Base-by-base conservation (phyloP, 345 rosid species). In the Arabidopsis suecica region DNA sequence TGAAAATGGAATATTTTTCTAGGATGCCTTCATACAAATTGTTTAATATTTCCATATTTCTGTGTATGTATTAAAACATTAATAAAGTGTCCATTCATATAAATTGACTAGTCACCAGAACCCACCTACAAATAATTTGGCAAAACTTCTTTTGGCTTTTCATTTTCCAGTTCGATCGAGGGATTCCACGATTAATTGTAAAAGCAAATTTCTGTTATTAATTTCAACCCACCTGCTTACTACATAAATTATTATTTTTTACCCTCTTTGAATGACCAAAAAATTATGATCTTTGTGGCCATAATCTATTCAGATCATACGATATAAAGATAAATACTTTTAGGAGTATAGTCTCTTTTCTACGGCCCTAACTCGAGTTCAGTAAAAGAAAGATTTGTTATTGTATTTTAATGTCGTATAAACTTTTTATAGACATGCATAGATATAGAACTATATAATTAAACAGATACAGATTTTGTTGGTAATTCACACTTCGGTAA, bases 91-190 rank as follows among this genome's bases (percentile, higher is more conserved):
- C 44, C 32, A 40, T 65, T 57, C 68, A 77, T 71, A 47, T 25
- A 77, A 77, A 71, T 71, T 57, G 81, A 77, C 77, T 65, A 65
- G 57, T 77, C 81, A 77, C 81, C 72, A 77, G 18, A 71, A 57
- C 38, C 77, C 77, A 77, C 73, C 72, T 32, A 37, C 18, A 49
- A 25, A 65, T 71, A 9, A 63, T 70, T 65, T 77, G 75, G 81
- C 71, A 50, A 71, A 71, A 64, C 23, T 49, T 65, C 38, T 50
- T 65, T 71, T 58, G 62, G 56, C 77, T 65, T 77, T 71, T 65
- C 10, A 16, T 65, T 51, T 71, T 58, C 76, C 51, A 70, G 23
- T 69, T 76, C 32, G 11, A 68, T 61, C 30, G 38, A 61, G 14
- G 44, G 60, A 61, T 62, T 62, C 33, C 51, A 37, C 48, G 41